Evolutionary conservation across 805 yeast genomes (phyloP), one percentile per base, ranked within the genome.

Genomic region (Maudiozyma turicensis): DNA sequence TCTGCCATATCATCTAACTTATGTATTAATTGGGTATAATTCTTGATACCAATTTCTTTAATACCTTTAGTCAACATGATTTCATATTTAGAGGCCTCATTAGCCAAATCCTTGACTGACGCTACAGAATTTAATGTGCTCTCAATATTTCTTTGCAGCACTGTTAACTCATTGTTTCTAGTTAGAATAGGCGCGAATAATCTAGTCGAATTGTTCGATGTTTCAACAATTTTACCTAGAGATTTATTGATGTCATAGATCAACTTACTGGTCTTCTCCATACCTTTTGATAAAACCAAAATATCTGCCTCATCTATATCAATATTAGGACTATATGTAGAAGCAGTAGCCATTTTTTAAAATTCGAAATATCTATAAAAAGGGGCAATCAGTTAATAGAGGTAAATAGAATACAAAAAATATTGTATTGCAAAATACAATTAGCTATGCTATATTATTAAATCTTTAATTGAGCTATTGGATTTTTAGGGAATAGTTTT

Each of bases 231-330:
- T 45, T 69, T 71, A 32, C 64, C 70, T 40, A 87, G 70, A 2
- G 87, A 80, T 30, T 67, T 66, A 9, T 78, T 70, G 48, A 89
- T 81, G 42, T 75, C 66, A 1, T 65, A 59, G 8, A 88, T 76
- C 40, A 87, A 66, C 15, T 71, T 72, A 39, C 76, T 75, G 3
- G 87, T 77, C 48, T 79, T 75, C 45, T 72, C 65, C 34, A 90
- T 71, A 48, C 84, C 82, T 58, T 85, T 93, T 47, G 86, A 84
- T 33, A 89, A 73, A 5, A 89, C 89, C 2, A 87, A 82, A 34
- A 87, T 81, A 56, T 88, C 96, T 2, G 90, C 89, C 61, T 84
- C 91, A 58, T 85, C 90, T 2, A 81, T 70, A 58, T 84, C 90
- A 30, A 80, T 59, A 7, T 51, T 50, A 3, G 31, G 20, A 10